Evolutionary conservation across 2,329 filamentous ascomycete species (phyloP).

Genomic region (Alternaria solani): DNA sequence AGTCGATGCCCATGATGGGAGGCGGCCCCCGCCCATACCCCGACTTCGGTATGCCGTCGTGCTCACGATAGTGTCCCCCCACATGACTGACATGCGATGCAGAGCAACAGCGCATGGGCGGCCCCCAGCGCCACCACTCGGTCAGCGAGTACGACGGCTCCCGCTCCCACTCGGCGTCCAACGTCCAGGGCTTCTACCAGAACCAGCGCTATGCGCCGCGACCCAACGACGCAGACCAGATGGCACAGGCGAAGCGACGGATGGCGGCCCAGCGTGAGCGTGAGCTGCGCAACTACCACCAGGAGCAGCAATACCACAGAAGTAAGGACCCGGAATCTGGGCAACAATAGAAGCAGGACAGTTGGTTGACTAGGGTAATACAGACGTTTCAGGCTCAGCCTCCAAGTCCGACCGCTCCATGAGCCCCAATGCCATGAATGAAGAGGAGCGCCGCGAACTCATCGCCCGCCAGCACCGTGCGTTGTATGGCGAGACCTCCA

Average conservation of each 20-base stretch:
- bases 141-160: constrained; percentile 83
- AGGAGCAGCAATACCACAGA: constrained; percentile 99
- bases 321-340: constrained; percentile 87
- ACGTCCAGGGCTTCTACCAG: constrained; percentile 93
- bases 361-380: constrained; percentile 66
- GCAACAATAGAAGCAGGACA: constrained; percentile 62
- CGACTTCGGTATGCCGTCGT: constrained; percentile 63
- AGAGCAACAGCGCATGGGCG: constrained; percentile 71
- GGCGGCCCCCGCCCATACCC: constrained; percentile 61
- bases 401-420: constrained; percentile 86
- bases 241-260: constrained; percentile 98
- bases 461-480: constrained; percentile 96
- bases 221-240: constrained; percentile 93
- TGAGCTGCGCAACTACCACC: constrained; percentile 99
- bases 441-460: constrained; percentile 94
- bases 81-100: constrained; percentile 21
- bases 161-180: constrained; percentile 75
- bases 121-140: constrained; percentile 79
- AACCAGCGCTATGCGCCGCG: constrained; percentile 88
- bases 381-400: constrained; percentile 73
- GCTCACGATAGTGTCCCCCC: neutral
- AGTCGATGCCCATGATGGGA: constrained; percentile 75
- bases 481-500: constrained; percentile 79
- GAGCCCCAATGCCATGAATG: constrained; percentile 86
- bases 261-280: constrained; percentile 99